phyloP scores from a whole-genome alignment of 257 asterid species.

The Jasminum sambac region DNA sequence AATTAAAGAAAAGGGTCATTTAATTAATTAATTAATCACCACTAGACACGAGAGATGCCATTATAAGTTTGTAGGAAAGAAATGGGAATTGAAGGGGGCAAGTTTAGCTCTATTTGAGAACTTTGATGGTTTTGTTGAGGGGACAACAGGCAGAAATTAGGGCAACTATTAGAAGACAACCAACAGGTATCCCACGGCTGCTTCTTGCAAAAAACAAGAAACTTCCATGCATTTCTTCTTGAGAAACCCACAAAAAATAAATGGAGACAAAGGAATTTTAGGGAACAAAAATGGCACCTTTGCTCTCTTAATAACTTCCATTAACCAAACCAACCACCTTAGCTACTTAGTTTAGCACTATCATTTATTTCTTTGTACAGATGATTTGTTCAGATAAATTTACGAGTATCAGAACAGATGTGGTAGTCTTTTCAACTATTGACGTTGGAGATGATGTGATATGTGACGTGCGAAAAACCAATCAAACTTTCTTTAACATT shows the following conservation, averaged over 20 bases:
- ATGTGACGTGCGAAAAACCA: too few relatives aligned
- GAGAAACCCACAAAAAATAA: slow-evolving; percentile 15
- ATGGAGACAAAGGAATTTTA: slow-evolving; percentile 35
- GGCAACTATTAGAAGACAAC: slow-evolving; percentile 52
- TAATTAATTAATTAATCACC: slow-evolving; percentile 22
- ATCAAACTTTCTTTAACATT: too few relatives aligned
- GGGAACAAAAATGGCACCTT: slow-evolving; percentile 36
- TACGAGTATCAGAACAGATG: too few relatives aligned
- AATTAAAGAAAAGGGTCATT: slow-evolving; percentile 39
- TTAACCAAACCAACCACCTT: slow-evolving; percentile 14
- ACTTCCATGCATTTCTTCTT: slow-evolving; percentile 33
- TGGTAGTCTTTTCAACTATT: too few relatives aligned
- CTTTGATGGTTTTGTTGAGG: slow-evolving; percentile 88
- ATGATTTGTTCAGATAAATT: too few relatives aligned
- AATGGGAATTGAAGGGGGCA: slow-evolving; percentile 32
- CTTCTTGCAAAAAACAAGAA: slow-evolving; percentile 43
- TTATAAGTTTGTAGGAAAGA: slow-evolving; percentile 36
- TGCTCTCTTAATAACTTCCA: slow-evolving; percentile 19
- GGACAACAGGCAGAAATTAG: slow-evolving; percentile 78
- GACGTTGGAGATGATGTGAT: too few relatives aligned
- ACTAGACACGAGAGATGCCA: slow-evolving; percentile 81
- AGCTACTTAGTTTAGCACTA: too few relatives aligned
- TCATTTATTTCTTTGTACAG: too few relatives aligned
- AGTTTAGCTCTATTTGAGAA: slow-evolving; percentile 50
- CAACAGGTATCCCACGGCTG: slow-evolving; percentile 44